Base-by-base conservation (phyloP, 2,329 filamentous ascomycete species). In the Paradendryphiella salina region DNA sequence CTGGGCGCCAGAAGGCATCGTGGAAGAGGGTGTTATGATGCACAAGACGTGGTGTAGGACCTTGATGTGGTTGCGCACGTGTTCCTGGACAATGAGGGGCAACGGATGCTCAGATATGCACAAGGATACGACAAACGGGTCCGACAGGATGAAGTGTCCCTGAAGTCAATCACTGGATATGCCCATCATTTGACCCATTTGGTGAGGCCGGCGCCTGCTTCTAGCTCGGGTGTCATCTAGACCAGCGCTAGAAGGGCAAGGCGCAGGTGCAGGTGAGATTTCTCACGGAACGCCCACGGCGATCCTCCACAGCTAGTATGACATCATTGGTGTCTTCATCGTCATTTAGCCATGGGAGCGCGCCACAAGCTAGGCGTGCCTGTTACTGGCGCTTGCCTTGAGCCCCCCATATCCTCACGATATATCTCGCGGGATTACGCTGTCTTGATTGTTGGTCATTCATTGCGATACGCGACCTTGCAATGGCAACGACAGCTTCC, bases 301-400 rank as follows among this genome's bases (percentile, higher is more conserved):
- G 61, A 64, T 62, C 61, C 47, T 51, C 45, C 38, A 44, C 42
- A 54, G 36, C 41, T 42, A 20, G 38, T 38, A 63, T 69, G 66
- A 69, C 63, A 63, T 70, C 67, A 70, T 65, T 46, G 48, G 20
- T 49, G 48, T 53, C 54, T 49, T 52, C 58, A 61, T 64, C 60
- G 60, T 63, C 54, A 65, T 64, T 56, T 35, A 61, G 57, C 60
- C 49, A 62, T 64, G 59, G 43, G 7, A 42, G 47, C 39, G 37
- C 39, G 41, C 34, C 38, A 47, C 46, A 52, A 32, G 40, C 41
- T 38, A 26, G 23, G 23, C 23, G 37, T 43, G 26, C 18, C 38
- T 28, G 26, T 40, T 20, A 35, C 37, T 42, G 46, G 39, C 39
- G 18, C 17, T 29, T 46, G 42, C 21, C 35, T 20, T 42, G 32